Evolutionary conservation across 2,329 filamentous ascomycete species (phyloP), one percentile per base, ranked within the genome.

Genomic region (Ophiostoma perfectum): DNA sequence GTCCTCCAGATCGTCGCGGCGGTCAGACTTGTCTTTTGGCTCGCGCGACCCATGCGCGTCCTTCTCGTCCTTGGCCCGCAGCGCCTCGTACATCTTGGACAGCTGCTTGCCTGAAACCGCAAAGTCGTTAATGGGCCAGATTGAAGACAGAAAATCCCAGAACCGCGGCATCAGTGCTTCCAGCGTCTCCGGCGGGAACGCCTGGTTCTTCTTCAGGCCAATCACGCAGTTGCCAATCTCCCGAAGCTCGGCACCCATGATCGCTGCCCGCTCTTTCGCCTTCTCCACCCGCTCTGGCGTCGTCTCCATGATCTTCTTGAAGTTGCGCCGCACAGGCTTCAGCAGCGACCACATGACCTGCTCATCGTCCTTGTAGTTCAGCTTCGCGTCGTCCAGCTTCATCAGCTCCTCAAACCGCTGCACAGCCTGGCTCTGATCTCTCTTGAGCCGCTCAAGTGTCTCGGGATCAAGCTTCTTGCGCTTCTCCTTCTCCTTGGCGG

Each of bases 331-430:
- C 49, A 79, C 76, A 16, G 78, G 78, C 68, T 76, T 76, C 39
- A 79, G 72, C 9, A 79, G 68, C n/a, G 77, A 78, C 78, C 78
- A 79, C 68, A 78, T 77, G 7, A 78, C 73, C 64, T 79, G 77
- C 64, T 74, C 73, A 67, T 76, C 75, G 68, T 78, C 76, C 7
- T 72, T 70, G 63, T 73, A 72, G 67, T 79, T 74, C 18, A 79
- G 76, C 70, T 78, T 75, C 68, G 73, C 73, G 66, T 78, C 76
- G 60, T 74, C 73, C n/a, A 78, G 72, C 72, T 75, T 74, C 68
- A 77, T 76, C n/a, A 79, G 73, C 67, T 78, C 76, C 18, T 76
- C 74, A 67, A 78, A 79, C n/a, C 76, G 75, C 69, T 76, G 74
- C 27, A 78, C 77, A 5, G 78, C 76, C 69, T 76, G 75, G 66